Evolutionary conservation across 1,139 yeast species (phyloP).

Genomic region (Magnusiomyces magnusii): DNA sequence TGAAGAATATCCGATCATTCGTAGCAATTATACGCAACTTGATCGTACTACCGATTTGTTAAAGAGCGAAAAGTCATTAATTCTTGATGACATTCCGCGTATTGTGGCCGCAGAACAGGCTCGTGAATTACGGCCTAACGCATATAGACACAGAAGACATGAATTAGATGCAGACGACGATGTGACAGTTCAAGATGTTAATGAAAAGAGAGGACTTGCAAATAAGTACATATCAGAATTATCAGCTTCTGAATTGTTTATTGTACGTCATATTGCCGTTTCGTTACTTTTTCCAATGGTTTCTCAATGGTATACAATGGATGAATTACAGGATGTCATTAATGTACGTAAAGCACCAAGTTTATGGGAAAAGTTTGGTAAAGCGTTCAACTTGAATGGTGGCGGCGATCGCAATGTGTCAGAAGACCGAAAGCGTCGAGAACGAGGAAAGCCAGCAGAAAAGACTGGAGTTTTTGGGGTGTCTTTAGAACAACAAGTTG

Average conservation of each 20-base stretch:
- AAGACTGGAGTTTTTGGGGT: conserved; percentile 64
- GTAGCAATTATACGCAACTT: conserved; percentile 28
- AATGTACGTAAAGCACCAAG: conserved; percentile 46
- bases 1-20: conserved; percentile 40
- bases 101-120: conserved; percentile 98
- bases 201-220: conserved; percentile 14
- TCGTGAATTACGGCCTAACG: conserved; percentile 48
- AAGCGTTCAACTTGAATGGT: conserved; percentile 35
- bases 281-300: conserved; percentile 45
- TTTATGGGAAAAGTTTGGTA: conserved; percentile 68
- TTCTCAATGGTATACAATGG: conserved; percentile 38
- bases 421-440: conserved; percentile 24
- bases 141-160: conserved; percentile 18
- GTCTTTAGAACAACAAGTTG: conserved; percentile 62
- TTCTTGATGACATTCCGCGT: conserved; percentile 92
- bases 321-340: conserved; percentile 47
- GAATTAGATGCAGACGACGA: conserved; percentile 20
- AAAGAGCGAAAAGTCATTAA: conserved; percentile 75
- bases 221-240: conserved; percentile 65
- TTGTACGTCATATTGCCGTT: conserved; percentile 61
- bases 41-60: conserved; percentile 58
- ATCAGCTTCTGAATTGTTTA: conserved; percentile 50
- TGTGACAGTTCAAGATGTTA: conserved; percentile 20
- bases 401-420: conserved; percentile 6
- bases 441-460: conserved; percentile 21